Evolutionary conservation across 2,329 filamentous ascomycete species (phyloP).

Genomic region (Paecilomyces variotii): DNA sequence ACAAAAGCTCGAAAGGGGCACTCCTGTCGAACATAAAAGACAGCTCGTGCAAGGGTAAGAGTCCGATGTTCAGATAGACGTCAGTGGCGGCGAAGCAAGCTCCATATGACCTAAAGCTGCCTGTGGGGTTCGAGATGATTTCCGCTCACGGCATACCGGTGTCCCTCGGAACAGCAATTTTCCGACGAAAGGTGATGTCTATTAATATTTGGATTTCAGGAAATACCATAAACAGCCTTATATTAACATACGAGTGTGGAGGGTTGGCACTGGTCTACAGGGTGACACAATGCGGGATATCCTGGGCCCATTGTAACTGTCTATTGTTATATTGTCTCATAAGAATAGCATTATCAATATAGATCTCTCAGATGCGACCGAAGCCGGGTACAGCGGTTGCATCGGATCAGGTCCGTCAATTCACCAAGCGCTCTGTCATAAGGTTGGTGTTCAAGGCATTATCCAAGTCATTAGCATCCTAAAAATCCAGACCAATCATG

Average conservation of each 20-base stretch:
- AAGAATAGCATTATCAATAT: background rate
- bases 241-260: background rate
- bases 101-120: background rate
- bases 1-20: background rate
- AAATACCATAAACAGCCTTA: background rate
- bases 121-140: background rate
- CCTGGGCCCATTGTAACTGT: background rate
- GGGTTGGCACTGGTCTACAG: background rate
- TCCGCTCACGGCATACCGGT: background rate
- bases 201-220: too few relatives aligned
- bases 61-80: background rate
- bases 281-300: background rate
- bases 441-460: background rate
- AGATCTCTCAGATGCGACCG: background rate
- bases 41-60: background rate
- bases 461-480: background rate
- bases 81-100: background rate
- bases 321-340: background rate
- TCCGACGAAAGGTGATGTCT: background rate
- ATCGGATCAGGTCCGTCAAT: background rate
- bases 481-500: background rate
- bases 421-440: background rate
- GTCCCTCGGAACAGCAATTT: background rate
- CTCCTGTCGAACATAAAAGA: background rate
- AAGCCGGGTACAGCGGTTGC: background rate